A percentile compares a stretch with the other conserved stretches of the same genome.
phyloP scores from a whole-genome alignment of 306 rosid species.

The Spatholobus suberectus region DNA sequence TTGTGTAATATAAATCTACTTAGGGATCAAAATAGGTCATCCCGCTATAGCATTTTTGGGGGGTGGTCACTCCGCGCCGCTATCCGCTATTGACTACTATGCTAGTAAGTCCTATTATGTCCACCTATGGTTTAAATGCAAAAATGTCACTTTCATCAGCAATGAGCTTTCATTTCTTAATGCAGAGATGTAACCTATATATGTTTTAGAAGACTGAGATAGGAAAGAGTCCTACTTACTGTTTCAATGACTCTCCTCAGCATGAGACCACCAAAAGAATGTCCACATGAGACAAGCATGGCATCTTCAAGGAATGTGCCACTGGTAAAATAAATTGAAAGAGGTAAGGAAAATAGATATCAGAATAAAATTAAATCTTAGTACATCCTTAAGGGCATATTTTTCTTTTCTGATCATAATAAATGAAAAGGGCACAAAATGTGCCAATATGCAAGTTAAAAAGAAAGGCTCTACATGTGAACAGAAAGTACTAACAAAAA shows the following conservation, averaged over 20 bases:
- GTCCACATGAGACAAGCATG: constrained; percentile 93
- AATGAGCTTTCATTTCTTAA: constrained; percentile 24
- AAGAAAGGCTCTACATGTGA: constrained; percentile 20
- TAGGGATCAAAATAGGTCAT: neutral
- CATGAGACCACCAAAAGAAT: constrained; percentile 96
- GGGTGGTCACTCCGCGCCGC: neutral
- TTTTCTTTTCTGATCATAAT: neutral
- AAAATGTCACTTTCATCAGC: constrained; percentile 22
- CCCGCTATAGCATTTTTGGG: neutral
- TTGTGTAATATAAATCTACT: neutral
- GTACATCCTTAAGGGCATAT: constrained; percentile 22
- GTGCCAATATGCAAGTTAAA: constrained; percentile 14
- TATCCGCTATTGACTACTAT: neutral
- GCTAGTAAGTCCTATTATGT: neutral
- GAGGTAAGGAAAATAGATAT: constrained; percentile 24
- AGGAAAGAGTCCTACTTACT: constrained; percentile 61
- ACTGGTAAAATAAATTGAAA: constrained; percentile 48
- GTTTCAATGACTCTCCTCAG: constrained; percentile 92
- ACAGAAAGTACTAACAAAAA: neutral
- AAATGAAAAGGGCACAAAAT: constrained; percentile 2
- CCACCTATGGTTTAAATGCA: constrained; percentile 16
- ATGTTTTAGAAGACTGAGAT: constrained; percentile 32
- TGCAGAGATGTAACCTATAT: constrained; percentile 16
- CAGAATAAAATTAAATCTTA: constrained; percentile 32
- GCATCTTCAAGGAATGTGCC: constrained; percentile 98